Evolutionary conservation across 805 yeast genomes (phyloP).

Genomic region (Diddensiella transvaalensis): DNA sequence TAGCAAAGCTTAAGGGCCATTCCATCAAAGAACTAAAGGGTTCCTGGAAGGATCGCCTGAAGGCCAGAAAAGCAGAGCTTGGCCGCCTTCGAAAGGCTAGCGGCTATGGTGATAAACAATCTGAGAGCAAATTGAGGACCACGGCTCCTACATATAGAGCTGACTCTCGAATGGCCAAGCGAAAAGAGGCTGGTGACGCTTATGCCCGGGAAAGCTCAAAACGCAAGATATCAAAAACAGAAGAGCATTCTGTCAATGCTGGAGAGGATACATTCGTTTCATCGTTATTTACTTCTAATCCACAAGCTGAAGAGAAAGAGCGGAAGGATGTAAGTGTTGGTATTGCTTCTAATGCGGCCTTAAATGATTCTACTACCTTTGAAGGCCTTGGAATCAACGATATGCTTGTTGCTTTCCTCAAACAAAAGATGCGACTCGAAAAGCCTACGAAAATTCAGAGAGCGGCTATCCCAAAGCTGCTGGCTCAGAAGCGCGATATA

Average conservation of each 20-base stretch:
- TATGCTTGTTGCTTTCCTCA: slow-evolving; percentile 50
- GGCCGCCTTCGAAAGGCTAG: neutral
- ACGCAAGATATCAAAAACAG: neutral
- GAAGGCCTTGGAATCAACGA: slow-evolving; percentile 65
- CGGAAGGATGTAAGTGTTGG: slow-evolving; percentile 29
- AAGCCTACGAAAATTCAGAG: slow-evolving; percentile 86
- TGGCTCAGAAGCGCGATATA: slow-evolving; percentile 53
- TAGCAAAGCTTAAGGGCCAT: slow-evolving; percentile 5
- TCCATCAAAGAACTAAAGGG: slow-evolving; percentile 6
- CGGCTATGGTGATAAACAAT: no score
- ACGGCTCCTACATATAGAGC: neutral
- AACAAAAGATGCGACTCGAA: slow-evolving; percentile 45
- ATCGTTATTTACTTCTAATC: slow-evolving; percentile 74
- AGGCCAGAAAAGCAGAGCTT: slow-evolving; percentile 41
- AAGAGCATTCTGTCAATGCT: slow-evolving; percentile 19
- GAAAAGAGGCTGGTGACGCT: neutral
- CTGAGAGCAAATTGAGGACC: no score
- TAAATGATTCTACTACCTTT: slow-evolving; percentile 65
- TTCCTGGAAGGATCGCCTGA: slow-evolving; percentile 79
- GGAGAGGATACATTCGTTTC: slow-evolving; percentile 66
- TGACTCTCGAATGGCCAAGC: neutral
- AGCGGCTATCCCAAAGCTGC: slow-evolving; percentile 63
- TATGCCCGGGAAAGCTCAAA: neutral
- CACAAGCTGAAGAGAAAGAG: slow-evolving; percentile 46
- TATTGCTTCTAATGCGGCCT: slow-evolving; percentile 84